phyloP scores from a whole-genome alignment of 345 rosid species.

The Citrus inodora region DNA sequence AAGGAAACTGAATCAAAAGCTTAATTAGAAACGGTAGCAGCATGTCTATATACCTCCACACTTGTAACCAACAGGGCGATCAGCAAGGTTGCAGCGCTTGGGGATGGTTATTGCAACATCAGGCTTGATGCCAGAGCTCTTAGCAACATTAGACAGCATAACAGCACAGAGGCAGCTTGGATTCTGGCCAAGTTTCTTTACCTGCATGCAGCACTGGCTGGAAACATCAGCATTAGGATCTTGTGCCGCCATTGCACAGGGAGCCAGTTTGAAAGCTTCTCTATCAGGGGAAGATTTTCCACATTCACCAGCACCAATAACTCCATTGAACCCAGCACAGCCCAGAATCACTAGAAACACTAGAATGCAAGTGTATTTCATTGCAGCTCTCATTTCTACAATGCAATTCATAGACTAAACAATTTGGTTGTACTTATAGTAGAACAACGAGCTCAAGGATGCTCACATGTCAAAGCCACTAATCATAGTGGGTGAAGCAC shows the following conservation, averaged over 20 bases:
- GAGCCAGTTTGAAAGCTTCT: conserved; percentile 82
- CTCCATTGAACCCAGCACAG: conserved; percentile 32
- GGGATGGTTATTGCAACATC: conserved; percentile 83
- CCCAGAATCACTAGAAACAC: conserved; percentile 37
- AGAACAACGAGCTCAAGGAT: conserved; percentile 15
- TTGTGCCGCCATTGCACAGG: conserved; percentile 75
- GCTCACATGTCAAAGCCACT: conserved; percentile 31
- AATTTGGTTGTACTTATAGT: conserved; percentile 40
- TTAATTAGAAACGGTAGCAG: background rate
- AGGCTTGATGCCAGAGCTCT: conserved; percentile 63
- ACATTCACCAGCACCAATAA: conserved; percentile 78
- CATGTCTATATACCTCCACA: conserved; percentile 59
- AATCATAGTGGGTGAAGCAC: conserved; percentile 65
- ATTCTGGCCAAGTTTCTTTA: conserved; percentile 66
- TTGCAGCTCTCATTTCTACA: conserved; percentile 35
- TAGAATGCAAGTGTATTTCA: conserved; percentile 38
- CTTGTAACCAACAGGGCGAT: conserved; percentile 80
- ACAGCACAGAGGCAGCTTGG: conserved; percentile 82
- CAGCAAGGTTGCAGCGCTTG: conserved; percentile 71
- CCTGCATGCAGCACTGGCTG: conserved; percentile 56
- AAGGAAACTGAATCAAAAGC: background rate
- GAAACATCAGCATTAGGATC: conserved; percentile 54
- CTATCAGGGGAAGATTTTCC: conserved; percentile 67
- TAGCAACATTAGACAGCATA: conserved; percentile 83
- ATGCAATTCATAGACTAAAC: conserved; percentile 21